A percentile compares a stretch with the other conserved stretches of the same genome.
phyloP scores from a whole-genome alignment of 1,139 yeast genomes.

The Candida sojae region DNA sequence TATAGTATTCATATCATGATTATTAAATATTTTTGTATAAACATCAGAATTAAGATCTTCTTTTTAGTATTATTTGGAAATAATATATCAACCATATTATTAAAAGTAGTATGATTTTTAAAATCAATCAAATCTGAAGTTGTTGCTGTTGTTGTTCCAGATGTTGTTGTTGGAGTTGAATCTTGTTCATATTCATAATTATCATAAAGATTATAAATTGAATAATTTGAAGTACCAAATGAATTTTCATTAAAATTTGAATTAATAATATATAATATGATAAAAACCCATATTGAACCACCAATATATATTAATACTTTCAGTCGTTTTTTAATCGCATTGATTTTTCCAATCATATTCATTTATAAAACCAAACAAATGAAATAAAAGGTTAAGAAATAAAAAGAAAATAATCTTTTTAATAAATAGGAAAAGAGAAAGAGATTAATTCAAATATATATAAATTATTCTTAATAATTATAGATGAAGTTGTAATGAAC shows the following conservation, averaged over 20 bases:
- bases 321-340: not conserved
- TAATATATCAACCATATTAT: not conserved
- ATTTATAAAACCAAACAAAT: no score
- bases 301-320: not conserved
- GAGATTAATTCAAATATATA: no score
- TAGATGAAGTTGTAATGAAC: no score
- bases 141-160: not conserved
- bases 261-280: not conserved
- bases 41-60: constrained; percentile 18
- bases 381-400: no score
- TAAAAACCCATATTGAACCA: constrained; percentile 1
- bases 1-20: constrained; percentile 24
- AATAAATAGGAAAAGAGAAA: no score
- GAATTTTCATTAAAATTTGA: not conserved
- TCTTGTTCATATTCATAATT: not conserved
- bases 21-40: constrained; percentile 23
- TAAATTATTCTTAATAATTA: no score
- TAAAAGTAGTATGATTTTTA: not conserved
- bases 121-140: not conserved
- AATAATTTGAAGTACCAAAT: not conserved
- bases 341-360: not conserved
- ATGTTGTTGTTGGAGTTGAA: not conserved
- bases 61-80: not conserved
- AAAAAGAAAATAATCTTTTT: no score
- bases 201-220: constrained; percentile 3